Base-by-base conservation (phyloP, 768 basidiomycete genomes). In the Fistulinella prunicolor region DNA sequence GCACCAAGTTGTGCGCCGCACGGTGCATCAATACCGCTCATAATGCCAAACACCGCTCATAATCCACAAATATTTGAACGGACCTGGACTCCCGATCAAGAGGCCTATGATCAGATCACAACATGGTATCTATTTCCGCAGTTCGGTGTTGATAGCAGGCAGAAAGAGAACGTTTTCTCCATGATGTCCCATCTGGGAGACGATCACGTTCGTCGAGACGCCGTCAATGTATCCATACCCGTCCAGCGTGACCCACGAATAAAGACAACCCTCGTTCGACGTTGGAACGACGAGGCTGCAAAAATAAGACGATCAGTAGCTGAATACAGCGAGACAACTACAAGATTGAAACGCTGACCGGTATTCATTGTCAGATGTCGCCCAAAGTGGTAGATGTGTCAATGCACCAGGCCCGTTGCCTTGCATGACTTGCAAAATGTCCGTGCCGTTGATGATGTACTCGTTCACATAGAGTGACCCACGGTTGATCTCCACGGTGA, bases 331-430 rank as follows among this genome's bases (percentile, higher is more conserved):
- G n/a, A n/a, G n/a, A n/a, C n/a, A n/a, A n/a, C n/a, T n/a, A n/a
- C n/a, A n/a, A n/a, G n/a, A n/a, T n/a, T n/a, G n/a, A n/a, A n/a
- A n/a, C n/a, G n/a, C n/a, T n/a, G n/a, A n/a, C n/a, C 72, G 67
- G 53, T 75, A 75, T 51, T 75, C 68, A 24, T 69, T 59, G 32
- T 72, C 60, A 9, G 68, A 68, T 3, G 72, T 73, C 6, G 61
- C 58, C 75, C 73, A 76, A n/a, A n/a, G 53, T 4, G 56, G 53
- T 9, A 62, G 36, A 22, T 56, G 56, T 9, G 32, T 9, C 21
- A 26, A 46, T 7, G 35, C 23, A 1, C 8, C 35, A 34, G 54
- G 39, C 21, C 21, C 23, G 38, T 46, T n/a, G 29, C 51, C 49
- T 44, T 70, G 68, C 38, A 74, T 51, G 23, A 66, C 49, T 24